Base-by-base conservation (phyloP, 306 rosid species). In the Sesbania bispinosa region DNA sequence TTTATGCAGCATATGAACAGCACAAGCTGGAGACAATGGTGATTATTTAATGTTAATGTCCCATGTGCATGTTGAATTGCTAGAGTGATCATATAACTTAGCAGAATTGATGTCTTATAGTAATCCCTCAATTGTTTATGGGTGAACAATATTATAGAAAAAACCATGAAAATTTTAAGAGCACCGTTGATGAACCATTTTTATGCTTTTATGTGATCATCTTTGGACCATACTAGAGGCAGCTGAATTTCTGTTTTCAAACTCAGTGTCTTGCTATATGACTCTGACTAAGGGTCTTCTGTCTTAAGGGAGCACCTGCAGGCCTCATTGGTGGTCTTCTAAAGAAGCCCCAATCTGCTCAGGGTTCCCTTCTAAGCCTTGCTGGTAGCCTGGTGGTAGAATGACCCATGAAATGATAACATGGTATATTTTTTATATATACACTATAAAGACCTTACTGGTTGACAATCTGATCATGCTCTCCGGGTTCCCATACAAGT, bases 21-120 rank as follows among this genome's bases (percentile, higher is more conserved):
- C 98, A 92, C 85, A 88, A 88, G 75, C 29, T 85, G 30, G 98
- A 92, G 84, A 92, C 98, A 41, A 67, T 92, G 96, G 98, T 93
- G 78, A 80, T 66, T 80, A 48, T 39, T 72, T 77, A 59, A 43
- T 46, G 11, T 33, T 71, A 13, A 39, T 66, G n/a, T 15, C 54
- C 33, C 19, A 1, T 72, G 38, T 65, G 63, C 58, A 75, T 61
- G 30, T 74, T 51, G 18, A 60, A 41, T 60, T 61, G 62, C 33
- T 52, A 7, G 41, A 52, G 60, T 51, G 61, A 30, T n/a, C n/a
- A n/a, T 38, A 53, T 78, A 39, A 63, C 7, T 45, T 62, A 15
- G 2, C 7, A 30, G 36, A 43, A 54, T 54, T 14, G 7, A 13
- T 42, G 62, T 16, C 59, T 32, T 43, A n/a, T 55, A 42, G 33